Conservation (phyloP, 257 asterid species). For the Knoxia roxburghii region DNA sequence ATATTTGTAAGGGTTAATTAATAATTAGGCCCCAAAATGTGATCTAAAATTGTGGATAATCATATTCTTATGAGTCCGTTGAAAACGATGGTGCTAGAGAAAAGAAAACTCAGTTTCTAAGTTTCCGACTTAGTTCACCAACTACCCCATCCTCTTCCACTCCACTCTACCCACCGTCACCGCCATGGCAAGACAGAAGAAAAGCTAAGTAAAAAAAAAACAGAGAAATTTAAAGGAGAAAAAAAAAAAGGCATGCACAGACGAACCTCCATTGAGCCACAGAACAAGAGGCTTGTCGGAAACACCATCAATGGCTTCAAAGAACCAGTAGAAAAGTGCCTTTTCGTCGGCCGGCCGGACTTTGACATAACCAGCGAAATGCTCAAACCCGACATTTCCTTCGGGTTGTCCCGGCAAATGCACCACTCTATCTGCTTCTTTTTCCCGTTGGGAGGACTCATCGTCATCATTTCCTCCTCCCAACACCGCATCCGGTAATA, state of each 20-base stretch:
- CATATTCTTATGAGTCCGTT: no score
- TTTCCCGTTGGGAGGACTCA: constrained; percentile 1
- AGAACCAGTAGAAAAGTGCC: constrained; percentile 25
- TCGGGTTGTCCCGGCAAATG: constrained; percentile 19
- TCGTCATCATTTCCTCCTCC: neutral
- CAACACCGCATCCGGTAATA: constrained; percentile 4
- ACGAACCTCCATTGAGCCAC: constrained; percentile 33
- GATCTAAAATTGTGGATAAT: no score
- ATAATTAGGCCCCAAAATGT: no score
- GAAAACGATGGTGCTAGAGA: no score
- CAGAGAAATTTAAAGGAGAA: neutral
- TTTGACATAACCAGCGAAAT: constrained; percentile 18
- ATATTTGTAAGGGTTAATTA: no score
- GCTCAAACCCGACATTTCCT: constrained; percentile 11
- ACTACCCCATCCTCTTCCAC: no score
- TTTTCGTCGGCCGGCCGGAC: constrained; percentile 15
- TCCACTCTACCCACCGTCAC: no score
- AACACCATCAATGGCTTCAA: constrained; percentile 17
- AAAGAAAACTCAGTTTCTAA: no score
- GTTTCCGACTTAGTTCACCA: no score
- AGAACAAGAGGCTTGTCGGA: constrained; percentile 21
- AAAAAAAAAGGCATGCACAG: neutral
- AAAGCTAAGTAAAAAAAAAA: neutral
- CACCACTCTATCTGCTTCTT: constrained; percentile 18
- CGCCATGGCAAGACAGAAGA: no score